A percentile compares a stretch with the other conserved stretches of the same genome.
These are phyloP conservation scores for Fragilaria crotonensis DNA, from an alignment of 108 stramenopile genomes.

Conservation along the genomic window DNA sequence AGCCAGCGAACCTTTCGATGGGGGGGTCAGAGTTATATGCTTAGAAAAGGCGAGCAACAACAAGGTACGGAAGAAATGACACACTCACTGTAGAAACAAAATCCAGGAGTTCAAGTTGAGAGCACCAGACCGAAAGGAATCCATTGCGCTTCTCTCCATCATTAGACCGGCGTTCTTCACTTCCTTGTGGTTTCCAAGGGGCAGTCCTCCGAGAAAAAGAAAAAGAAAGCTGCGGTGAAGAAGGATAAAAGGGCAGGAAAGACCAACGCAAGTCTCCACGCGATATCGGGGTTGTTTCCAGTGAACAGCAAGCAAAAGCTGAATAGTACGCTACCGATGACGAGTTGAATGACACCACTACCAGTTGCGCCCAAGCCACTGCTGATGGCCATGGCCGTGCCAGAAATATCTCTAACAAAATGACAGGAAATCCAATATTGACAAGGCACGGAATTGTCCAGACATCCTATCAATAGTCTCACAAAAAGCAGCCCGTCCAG, in stretches of 20 bases:
- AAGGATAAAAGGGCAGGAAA: conserved; percentile 46
- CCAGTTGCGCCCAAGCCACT: conserved; percentile 72
- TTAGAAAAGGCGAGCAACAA: neutral
- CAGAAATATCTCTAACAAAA: conserved; percentile 47
- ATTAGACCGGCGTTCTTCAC: conserved; percentile 43
- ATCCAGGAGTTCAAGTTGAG: conserved; percentile 59
- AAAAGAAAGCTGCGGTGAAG: conserved; percentile 31
- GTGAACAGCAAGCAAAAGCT: conserved; percentile 30
- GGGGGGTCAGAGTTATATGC: neutral
- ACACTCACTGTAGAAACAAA: conserved; percentile 42
- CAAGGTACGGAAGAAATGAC: neutral
- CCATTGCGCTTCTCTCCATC: conserved; percentile 36
- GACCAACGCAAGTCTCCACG: conserved; percentile 47
- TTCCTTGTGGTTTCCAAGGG: conserved; percentile 54
- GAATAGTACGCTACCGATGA: conserved; percentile 46
- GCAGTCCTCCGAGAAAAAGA: conserved; percentile 46
- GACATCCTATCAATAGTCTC: conserved; percentile 50
- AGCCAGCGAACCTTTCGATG: conserved; percentile 36
- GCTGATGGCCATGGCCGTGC: conserved; percentile 52
- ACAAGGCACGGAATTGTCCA: conserved; percentile 52
- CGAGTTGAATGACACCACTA: conserved; percentile 52
- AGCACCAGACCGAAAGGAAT: conserved; percentile 37
- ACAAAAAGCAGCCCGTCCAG: conserved; percentile 23
- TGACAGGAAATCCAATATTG: conserved; percentile 61
- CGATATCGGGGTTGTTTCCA: conserved; percentile 16